Base-by-base conservation (phyloP, 768 basidiomycete species). In the Tephrocybe sp. region DNA sequence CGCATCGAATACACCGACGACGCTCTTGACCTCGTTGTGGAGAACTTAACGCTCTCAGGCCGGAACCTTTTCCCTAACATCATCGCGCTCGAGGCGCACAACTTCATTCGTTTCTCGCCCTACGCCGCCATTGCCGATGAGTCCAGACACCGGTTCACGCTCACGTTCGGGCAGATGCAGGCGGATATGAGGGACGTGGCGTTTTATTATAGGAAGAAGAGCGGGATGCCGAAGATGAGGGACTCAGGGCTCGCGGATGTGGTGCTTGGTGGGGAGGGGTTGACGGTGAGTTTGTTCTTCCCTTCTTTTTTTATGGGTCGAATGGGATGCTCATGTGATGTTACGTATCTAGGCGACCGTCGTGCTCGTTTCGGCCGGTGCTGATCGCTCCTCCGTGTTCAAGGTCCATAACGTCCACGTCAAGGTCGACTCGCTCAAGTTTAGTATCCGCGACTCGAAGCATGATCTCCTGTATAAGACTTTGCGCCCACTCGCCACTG, bases 1-100 rank as follows among this genome's bases (percentile, higher is more conserved):
- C 86, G 93, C 28, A 83, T 94, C 63, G 95, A 97, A 68, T 98
- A 97, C 71, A 87, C 88, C 28, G 92, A 96, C 67, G 86, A 92
- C 44, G 63, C 76, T 5, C 70, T 95, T 52, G 95, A 97, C 59
- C 78, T 97, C 36, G 90, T 96, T 50, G 83, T 98, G 54, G 96
- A 98, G 76, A 98, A 96, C 66, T 79, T 98, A 27, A 88, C 89
- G 1, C 76, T 95, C 15, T 85, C 89, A 53, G 92, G 92, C 8
- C 82, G 85, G 34, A 96, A 98, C 70, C 70, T 99, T 2, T 87
- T 95, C 77, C 94, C 94, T 1, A 92, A 88, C 59, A 62, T 87
- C 51, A 76, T 90, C 41, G 70, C 77, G 4, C 53, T 89, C 47
- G 89, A 95, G 49, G 84, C 87, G 12, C 76, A 89, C 64, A 96